phyloP scores from a whole-genome alignment of 2,329 filamentous ascomycete species.

The Chaetomiaceae sp. region DNA sequence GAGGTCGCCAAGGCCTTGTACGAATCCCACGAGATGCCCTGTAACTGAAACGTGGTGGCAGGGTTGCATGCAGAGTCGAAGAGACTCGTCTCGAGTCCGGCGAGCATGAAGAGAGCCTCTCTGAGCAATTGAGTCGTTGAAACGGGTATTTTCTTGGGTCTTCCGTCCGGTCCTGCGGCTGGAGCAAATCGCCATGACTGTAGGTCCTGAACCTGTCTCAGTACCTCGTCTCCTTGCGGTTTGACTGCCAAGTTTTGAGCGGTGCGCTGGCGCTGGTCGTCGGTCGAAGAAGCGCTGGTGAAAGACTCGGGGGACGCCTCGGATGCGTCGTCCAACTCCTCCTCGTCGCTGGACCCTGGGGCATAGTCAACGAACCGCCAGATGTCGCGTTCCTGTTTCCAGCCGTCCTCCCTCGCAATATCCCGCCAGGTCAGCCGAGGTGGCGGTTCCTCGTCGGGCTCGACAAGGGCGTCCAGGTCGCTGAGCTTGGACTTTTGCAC shows the following conservation, averaged over 20 bases:
- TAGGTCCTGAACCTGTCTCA: constrained; percentile 35
- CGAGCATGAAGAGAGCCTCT: constrained; percentile 81
- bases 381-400: constrained; percentile 60
- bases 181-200: constrained; percentile 43
- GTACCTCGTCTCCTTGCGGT: constrained; percentile 30
- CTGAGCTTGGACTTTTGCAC: constrained; percentile 63
- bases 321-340: constrained; percentile 36
- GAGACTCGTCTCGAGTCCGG: constrained; percentile 69
- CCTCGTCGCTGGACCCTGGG: constrained; percentile 62
- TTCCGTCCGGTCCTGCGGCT: constrained; percentile 30
- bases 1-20: constrained; percentile 45
- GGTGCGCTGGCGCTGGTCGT: constrained; percentile 19
- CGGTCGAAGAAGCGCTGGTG: constrained; percentile 35
- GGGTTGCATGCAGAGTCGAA: constrained; percentile 49
- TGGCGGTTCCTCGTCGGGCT: constrained; percentile 40
- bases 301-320: constrained; percentile 33
- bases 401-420: constrained; percentile 70
- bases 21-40: constrained; percentile 46
- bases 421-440: constrained; percentile 70
- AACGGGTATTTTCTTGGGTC: constrained; percentile 43
- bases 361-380: constrained; percentile 69
- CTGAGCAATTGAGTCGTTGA: constrained; percentile 70
- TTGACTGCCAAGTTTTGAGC: constrained; percentile 18
- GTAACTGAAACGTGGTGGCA: constrained; percentile 42
- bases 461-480: constrained; percentile 53